These are phyloP conservation scores for Cyathus striatus DNA, from an alignment of 768 basidiomycete genomes.

Conservation along the genomic window DNA sequence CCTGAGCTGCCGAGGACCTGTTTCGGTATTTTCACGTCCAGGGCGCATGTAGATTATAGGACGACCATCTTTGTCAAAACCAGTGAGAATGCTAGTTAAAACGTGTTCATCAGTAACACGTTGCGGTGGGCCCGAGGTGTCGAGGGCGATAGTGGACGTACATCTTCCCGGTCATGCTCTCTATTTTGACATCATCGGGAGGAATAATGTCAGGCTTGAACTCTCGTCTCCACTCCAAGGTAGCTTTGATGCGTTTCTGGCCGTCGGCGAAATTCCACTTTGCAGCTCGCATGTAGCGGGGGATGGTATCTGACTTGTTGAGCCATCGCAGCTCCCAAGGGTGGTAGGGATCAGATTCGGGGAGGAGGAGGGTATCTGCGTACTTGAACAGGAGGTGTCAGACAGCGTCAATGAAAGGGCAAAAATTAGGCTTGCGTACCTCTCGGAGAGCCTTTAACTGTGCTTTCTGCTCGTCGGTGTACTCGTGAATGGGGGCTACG, in stretches of 20 bases:
- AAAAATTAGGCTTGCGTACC: slow-evolving; percentile 30
- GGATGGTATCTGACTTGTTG: slow-evolving; percentile 55
- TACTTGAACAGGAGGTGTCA: slow-evolving; percentile 41
- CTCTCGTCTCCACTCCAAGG: slow-evolving; percentile 81
- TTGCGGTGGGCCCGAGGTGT: too few relatives aligned
- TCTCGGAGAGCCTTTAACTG: slow-evolving; percentile 58
- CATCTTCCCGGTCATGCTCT: slow-evolving; percentile 88
- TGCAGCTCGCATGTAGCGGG: slow-evolving; percentile 79
- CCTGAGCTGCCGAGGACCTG: slow-evolving; percentile 70
- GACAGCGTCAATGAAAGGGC: background rate
- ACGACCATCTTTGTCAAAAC: slow-evolving; percentile 83
- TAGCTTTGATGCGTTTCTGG: slow-evolving; percentile 71
- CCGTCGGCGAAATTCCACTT: slow-evolving; percentile 81
- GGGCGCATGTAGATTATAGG: slow-evolving; percentile 89
- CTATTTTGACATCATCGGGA: slow-evolving; percentile 75
- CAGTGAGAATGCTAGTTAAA: slow-evolving; percentile 80
- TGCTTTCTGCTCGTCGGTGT: slow-evolving; percentile 56
- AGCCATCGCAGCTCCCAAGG: slow-evolving; percentile 81
- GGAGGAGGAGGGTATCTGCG: slow-evolving; percentile 57
- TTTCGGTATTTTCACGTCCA: slow-evolving; percentile 80
- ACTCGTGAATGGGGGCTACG: slow-evolving; percentile 50
- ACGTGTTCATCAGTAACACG: too few relatives aligned
- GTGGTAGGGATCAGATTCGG: slow-evolving; percentile 64
- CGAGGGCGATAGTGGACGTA: too few relatives aligned
- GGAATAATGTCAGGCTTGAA: slow-evolving; percentile 81